Evolutionary conservation across 2,329 filamentous ascomycete species (phyloP), one percentile per base, ranked within the genome.

Genomic region (Gyromitra esculenta): DNA sequence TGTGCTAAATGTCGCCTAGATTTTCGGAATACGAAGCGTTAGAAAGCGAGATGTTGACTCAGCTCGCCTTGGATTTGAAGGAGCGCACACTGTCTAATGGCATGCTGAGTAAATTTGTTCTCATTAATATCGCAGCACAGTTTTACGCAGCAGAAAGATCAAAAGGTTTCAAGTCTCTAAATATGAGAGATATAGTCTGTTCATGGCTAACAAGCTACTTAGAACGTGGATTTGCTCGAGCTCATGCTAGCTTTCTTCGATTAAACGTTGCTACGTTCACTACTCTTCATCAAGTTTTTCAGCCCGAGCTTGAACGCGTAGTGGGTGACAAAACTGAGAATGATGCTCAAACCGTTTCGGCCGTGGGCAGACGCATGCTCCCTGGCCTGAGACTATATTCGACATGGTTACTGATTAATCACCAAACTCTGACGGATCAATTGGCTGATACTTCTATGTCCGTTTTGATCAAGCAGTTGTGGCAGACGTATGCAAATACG

Each of bases 51-150:
- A 91, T 98, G 11, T 86, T 97, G 76, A 90, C 91, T 80, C 91
- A 94, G 64, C 85, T 97, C 48, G 88, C 90, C 62, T 88, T 91
- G 79, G 89, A 92, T 39, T 85, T 96, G 37, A 93, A 92, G 82
- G 89, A 90, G 77, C 87, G 89, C 8, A 87, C 88, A 0, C 73
- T 81, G 25, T 86, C 91, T 63, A 88, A 90, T 57, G 87, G 87
- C 11, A 87, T 89, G 11, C 83, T 97, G 37, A 88, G 92, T 78
- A 96, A 94, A 82, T 91, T 97, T 83, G 88, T 92, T 5, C 85
- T 97, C 57, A 89, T 95, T 80, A 98, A 96, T 81, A 91, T 98
- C 77, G 90, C 93, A 5, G 93, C 94, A 5, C 93, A 96, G 82
- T 88, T 91, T 79, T 87, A 92, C 81, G 91, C 93, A 56, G 87